Evolutionary conservation across 2,329 filamentous ascomycete genomes (phyloP).

Genomic region (Fusarium circinatum): DNA sequence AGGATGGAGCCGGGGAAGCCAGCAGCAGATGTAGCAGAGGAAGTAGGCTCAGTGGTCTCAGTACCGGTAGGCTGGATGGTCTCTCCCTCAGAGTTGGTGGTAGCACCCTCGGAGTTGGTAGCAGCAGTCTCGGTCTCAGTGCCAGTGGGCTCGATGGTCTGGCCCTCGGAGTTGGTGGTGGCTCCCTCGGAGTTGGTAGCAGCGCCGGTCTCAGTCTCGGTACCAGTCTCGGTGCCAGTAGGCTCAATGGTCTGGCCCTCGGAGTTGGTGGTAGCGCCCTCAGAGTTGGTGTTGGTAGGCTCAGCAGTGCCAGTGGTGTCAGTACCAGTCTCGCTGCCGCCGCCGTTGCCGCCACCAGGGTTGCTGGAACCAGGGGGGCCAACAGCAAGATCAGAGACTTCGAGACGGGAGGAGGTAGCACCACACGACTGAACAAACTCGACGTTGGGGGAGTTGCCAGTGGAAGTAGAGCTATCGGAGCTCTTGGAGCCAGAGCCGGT

Average conservation of each 20-base stretch:
- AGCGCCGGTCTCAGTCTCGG: neutral
- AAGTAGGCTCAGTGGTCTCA: constrained; percentile 40
- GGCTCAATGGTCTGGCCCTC: neutral
- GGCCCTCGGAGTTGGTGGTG: neutral
- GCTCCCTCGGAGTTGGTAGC: constrained; percentile 9
- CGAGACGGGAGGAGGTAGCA: neutral
- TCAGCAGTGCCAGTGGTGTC: constrained; percentile 49
- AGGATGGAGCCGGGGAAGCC: constrained; percentile 31
- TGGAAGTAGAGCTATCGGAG: fast-evolving
- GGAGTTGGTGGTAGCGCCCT: constrained; percentile 2
- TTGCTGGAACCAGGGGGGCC: constrained; percentile 3
- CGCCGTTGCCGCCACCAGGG: neutral
- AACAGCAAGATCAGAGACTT: neutral
- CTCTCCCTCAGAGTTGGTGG: constrained; percentile 9
- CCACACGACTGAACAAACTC: constrained; percentile 25
- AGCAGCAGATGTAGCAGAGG: constrained; percentile 35
- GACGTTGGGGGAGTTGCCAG: neutral
- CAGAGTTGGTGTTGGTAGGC: neutral
- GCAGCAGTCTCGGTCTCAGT: neutral
- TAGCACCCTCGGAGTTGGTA: neutral
- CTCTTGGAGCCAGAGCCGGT: neutral
- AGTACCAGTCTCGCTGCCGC: neutral
- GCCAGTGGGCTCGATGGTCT: neutral
- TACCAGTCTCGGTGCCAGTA: neutral
- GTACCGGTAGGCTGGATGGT: constrained; percentile 20